phyloP scores from a whole-genome alignment of 2,329 filamentous ascomycete species.

The Hortaea werneckii region DNA sequence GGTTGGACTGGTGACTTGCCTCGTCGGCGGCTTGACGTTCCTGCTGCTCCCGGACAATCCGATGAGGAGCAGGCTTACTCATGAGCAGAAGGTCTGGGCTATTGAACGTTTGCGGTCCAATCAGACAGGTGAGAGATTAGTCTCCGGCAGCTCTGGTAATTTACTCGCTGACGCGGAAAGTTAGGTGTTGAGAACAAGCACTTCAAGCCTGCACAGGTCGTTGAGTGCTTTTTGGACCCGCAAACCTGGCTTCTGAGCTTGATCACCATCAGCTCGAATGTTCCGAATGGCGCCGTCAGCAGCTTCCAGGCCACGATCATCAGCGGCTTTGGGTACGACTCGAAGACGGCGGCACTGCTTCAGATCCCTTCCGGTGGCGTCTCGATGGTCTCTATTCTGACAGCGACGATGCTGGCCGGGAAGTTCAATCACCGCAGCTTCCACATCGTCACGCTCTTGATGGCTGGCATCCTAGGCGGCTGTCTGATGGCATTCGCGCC shows the following conservation, averaged over 20 bases:
- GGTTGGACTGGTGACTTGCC: constrained; percentile 34
- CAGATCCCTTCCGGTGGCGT: constrained; percentile 51
- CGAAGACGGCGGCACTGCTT: constrained; percentile 21
- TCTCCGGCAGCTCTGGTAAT: not conserved
- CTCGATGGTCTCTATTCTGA: constrained; percentile 29
- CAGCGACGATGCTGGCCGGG: constrained; percentile 15
- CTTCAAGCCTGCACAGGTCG: constrained; percentile 38
- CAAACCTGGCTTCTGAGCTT: constrained; percentile 36
- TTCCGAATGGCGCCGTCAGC: constrained; percentile 35
- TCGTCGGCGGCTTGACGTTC: constrained; percentile 25
- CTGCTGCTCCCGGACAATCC: constrained; percentile 23
- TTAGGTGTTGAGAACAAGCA: constrained; percentile 39
- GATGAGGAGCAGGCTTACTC: constrained; percentile 17
- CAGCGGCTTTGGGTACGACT: constrained; percentile 21
- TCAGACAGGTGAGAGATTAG: constrained; percentile 30
- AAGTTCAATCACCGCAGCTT: constrained; percentile 20
- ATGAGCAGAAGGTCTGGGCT: constrained; percentile 22
- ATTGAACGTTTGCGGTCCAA: constrained; percentile 36
- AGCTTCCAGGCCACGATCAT: constrained; percentile 27
- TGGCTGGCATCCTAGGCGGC: constrained; percentile 21
- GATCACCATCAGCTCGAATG: constrained; percentile 22
- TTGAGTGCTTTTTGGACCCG: constrained; percentile 35
- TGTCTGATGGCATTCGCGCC: constrained; percentile 23
- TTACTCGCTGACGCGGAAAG: not conserved
- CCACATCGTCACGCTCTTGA: constrained; percentile 17